Evolutionary conservation across 306 rosid species (phyloP), one percentile per base, ranked within the genome.

Genomic region (Trichosanthes cucumerina): DNA sequence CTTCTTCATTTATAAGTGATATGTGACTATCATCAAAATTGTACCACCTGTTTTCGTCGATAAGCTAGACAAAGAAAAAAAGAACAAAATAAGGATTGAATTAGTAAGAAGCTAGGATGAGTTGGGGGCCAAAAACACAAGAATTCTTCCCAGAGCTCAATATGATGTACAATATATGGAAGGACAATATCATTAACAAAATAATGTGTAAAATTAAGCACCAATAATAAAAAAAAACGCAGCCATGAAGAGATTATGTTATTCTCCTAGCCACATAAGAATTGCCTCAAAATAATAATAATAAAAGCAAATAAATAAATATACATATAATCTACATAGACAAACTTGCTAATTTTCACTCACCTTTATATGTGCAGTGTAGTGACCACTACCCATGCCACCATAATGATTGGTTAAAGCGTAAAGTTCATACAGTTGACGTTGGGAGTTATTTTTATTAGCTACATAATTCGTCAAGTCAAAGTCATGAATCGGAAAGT

Each of bases 331-430:
- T n/a, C 19, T 19, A 68, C 9, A 68, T 5, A 19, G 33, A 26
- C 10, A 70, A 43, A 13, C 52, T 12, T 24, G 57, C 36, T 26
- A 11, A 10, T 82, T 73, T 53, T 50, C 71, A 66, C 84, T 79
- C 82, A 92, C 99, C 97, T 92, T 95, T 78, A 95, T 95, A 86
- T 92, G 91, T 62, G 98, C 97, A 80, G 97, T 95, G 86, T 95
- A 95, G 80, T 95, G 98, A 31, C 98, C 98, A 76, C 98, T 91
- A 78, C 98, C 98, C 98, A 95, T 92, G 76, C 96, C 87, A n/a
- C 98, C 98, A 83, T 91, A 91, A 83, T 95, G 97, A 85, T 95
- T 95, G 69, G 92, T 95, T 63, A 95, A 90, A 76, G 99, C 97
- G 64, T 95, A 95, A 18, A 95, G 89, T 82, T 92, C 97, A 41